Evolutionary conservation across 768 basidiomycete species (phyloP), one percentile per base, ranked within the genome.

Genomic region (Amanita fuliginea): DNA sequence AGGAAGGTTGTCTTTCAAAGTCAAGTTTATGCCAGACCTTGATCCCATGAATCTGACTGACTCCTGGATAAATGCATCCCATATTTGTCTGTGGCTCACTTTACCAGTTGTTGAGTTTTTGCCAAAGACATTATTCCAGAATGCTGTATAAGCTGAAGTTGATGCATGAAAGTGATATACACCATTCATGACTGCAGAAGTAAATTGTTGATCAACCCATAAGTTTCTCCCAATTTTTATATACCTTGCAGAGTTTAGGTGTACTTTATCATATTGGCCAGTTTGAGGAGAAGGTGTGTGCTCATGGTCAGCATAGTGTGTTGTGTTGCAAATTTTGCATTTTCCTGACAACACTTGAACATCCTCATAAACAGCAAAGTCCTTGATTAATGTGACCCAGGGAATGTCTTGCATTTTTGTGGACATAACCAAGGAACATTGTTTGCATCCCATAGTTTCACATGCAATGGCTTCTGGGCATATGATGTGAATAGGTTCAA

Each of bases 41-140:
- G 39, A 26, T 22, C 55, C 55, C 45, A 58, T 46, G 18, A 42
- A 33, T 4, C 55, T 30, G 10, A 59, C 48, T 21, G 58, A 56
- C 44, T 59, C 55, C n/a, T 57, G 46, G 28, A 59, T 51, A 58
- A 57, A 59, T 11, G 57, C 50, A 33, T 52, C 3, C 22, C 22
- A 24, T 24, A 24, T 24, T 24, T 24, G 22, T 5, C 22, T 24
- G 5, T 24, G 22, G 22, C 22, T 24, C 22, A 24, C 22, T 24
- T 36, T 36, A 2, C 2, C 35, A 24, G 22, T 5, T 24, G 22
- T 24, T 3, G 22, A n/a, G n/a, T n/a, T n/a, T n/a, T n/a, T n/a
- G n/a, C n/a, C n/a, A n/a, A n/a, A n/a, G n/a, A n/a, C n/a, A n/a
- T n/a, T n/a, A n/a, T n/a, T n/a, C n/a, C n/a, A n/a, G n/a, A n/a